Evolutionary conservation across 2,329 filamentous ascomycete genomes (phyloP).

Genomic region (Epichloe glyceriae): DNA sequence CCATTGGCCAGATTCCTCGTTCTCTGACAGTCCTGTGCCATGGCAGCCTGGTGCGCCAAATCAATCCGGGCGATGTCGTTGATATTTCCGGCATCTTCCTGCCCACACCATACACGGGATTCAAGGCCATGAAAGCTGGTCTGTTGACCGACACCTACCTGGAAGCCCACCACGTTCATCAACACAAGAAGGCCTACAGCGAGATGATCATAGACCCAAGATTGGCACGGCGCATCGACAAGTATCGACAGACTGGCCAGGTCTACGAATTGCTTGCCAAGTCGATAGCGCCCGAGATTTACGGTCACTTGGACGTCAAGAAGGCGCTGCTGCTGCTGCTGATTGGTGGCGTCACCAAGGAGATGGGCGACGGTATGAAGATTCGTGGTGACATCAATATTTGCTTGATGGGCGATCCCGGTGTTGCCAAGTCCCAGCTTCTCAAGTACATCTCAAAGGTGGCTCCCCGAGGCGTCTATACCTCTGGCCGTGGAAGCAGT

Average conservation of each 20-base stretch:
- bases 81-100: conserved; percentile 93
- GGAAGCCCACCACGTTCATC: conserved; percentile 82
- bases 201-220: conserved; percentile 74
- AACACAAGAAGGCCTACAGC: conserved; percentile 98
- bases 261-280: conserved; percentile 92
- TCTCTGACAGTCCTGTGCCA: conserved; percentile 83
- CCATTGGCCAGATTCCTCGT: conserved; percentile 91
- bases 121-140: conserved; percentile 90
- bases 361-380: conserved; percentile 96
- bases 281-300: conserved; percentile 96
- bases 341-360: conserved; percentile 90
- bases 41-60: conserved; percentile 69
- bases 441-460: conserved; percentile 98
- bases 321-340: conserved; percentile 91
- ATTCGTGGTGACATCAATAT: conserved; percentile 99
- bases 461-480: conserved; percentile 81
- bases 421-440: conserved; percentile 97
- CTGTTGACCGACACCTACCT: conserved; percentile 95
- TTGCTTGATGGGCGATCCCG: conserved; percentile 97
- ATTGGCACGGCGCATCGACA: conserved; percentile 72
- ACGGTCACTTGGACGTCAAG: conserved; percentile 91
- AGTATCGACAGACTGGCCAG: conserved; percentile 72
- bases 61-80: conserved; percentile 89
- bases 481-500: conserved; percentile 67
- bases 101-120: conserved; percentile 96